A percentile compares a stretch with the other conserved stretches of the same genome.
phyloP scores from a whole-genome alignment of 2,329 filamentous ascomycete genomes.

The Cyphellophora attinorum region DNA sequence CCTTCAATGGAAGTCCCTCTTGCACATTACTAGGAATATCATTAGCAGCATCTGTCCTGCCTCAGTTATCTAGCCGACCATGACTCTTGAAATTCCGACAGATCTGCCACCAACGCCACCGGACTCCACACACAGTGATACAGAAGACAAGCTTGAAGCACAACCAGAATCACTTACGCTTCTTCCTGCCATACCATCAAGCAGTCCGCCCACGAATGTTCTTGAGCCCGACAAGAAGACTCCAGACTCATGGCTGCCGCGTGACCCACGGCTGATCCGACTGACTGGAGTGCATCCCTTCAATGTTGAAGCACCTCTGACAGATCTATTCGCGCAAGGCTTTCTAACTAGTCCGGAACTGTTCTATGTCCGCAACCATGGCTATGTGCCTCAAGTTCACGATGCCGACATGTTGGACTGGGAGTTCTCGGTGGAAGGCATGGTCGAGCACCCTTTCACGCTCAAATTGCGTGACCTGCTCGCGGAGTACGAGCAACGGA shows the following conservation, averaged over 20 bases:
- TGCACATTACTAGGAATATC: no score
- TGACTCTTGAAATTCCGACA: no score
- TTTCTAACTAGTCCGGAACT: constrained; percentile 81
- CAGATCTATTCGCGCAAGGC: constrained; percentile 62
- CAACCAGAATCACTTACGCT: no score
- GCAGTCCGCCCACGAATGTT: no score
- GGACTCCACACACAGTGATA: no score
- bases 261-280: constrained; percentile 73
- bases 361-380: constrained; percentile 89
- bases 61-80: no score
- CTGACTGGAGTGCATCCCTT: constrained; percentile 85
- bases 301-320: constrained; percentile 79
- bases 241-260: constrained; percentile 69
- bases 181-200: no score
- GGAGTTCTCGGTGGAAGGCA: constrained; percentile 76
- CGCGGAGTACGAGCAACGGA: constrained; percentile 67
- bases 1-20: no score
- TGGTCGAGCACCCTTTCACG: constrained; percentile 67
- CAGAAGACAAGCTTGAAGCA: no score
- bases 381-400: constrained; percentile 64
- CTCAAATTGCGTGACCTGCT: constrained; percentile 66
- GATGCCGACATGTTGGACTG: constrained; percentile 67
- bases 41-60: no score
- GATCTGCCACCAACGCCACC: no score
- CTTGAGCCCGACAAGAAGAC: constrained; percentile 71